Conservation (phyloP, 805 yeast species). For the Cyberlindnera maclurae region DNA sequence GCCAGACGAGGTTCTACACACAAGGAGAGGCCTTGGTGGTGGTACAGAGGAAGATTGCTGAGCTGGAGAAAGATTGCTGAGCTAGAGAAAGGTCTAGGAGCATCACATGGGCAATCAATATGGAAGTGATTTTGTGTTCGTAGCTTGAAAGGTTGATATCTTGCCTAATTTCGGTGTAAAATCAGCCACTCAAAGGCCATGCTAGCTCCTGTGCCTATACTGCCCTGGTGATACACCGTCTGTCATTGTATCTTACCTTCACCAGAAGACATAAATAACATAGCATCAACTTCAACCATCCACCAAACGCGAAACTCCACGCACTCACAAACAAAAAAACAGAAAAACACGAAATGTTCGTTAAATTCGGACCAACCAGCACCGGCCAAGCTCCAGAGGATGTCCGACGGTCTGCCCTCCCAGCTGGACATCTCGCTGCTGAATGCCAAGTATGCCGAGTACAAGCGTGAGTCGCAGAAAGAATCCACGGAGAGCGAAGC, state of each 20-base stretch:
- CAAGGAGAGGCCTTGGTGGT: constrained; percentile 7
- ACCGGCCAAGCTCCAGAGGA: not conserved
- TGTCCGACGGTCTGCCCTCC: constrained; percentile 4
- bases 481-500: not conserved
- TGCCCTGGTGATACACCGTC: no score
- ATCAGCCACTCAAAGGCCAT: no score
- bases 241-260: no score
- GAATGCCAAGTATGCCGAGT: constrained; percentile 7
- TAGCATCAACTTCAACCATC: no score
- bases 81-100: no score
- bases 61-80: not conserved
- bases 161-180: no score
- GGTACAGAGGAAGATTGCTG: constrained; percentile 5
- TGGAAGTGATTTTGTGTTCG: no score
- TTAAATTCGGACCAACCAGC: not conserved
- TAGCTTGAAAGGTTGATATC: no score
- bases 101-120: no score
- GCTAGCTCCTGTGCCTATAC: no score
- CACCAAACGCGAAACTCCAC: not conserved
- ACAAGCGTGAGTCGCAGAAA: constrained; percentile 2
- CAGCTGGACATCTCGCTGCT: constrained; percentile 7
- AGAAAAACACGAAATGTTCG: not conserved
- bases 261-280: no score
- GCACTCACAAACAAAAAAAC: not conserved
- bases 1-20: constrained; percentile 1